These are phyloP conservation scores for Pseudonitzschia pungens DNA, from an alignment of 108 stramenopile genomes.

Conservation along the genomic window DNA sequence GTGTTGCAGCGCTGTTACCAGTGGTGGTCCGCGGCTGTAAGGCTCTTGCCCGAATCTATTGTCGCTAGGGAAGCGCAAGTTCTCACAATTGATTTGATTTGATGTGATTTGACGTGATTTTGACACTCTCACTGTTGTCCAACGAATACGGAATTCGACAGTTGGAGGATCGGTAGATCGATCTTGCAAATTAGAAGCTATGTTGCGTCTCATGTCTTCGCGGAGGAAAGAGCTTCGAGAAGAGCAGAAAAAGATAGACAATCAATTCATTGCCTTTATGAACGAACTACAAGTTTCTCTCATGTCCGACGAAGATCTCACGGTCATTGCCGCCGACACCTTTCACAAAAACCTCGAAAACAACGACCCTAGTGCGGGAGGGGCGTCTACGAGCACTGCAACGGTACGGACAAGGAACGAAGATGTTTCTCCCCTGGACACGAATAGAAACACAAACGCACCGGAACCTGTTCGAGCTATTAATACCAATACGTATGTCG, in stretches of 20 bases:
- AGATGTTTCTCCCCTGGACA: conserved; percentile 8
- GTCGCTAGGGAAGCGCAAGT: neutral
- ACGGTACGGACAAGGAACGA: neutral
- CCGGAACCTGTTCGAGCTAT: neutral
- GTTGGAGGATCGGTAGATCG: conserved; percentile 71
- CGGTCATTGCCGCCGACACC: conserved; percentile 49
- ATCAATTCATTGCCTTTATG: conserved; percentile 65
- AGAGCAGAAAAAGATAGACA: conserved; percentile 71
- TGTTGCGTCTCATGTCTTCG: conserved; percentile 58
- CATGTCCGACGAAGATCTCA: conserved; percentile 71
- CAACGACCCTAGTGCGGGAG: conserved; percentile 13
- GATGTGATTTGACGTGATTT: neutral
- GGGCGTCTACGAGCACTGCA: neutral
- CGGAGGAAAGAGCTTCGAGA: conserved; percentile 55
- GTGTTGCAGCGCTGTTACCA: too few relatives aligned
- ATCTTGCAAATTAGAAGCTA: conserved; percentile 77
- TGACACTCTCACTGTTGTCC: neutral
- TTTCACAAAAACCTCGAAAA: conserved; percentile 30
- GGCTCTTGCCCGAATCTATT: neutral
- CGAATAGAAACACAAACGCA: neutral
- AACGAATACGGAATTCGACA: neutral
- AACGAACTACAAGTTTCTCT: conserved; percentile 70
- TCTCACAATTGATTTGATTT: neutral
- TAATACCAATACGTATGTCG: neutral
- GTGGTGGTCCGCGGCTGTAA: neutral